These are phyloP conservation scores for Saccharomyces pastorianus DNA, from an alignment of 1,139 yeast genomes.

Conservation along the genomic window DNA sequence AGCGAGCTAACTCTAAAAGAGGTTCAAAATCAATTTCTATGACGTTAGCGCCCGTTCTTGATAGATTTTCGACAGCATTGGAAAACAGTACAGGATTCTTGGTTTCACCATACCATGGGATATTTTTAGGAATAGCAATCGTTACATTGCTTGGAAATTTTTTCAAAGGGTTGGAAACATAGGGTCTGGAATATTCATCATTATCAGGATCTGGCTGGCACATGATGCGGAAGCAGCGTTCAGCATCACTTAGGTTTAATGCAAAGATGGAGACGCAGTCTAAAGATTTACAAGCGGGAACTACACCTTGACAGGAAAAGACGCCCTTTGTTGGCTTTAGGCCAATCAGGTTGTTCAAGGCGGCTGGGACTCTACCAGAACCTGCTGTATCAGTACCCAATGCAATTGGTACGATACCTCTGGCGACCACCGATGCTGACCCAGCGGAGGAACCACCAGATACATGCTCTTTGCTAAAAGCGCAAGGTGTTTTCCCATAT, in stretches of 20 bases:
- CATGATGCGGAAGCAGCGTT: conserved; percentile 57
- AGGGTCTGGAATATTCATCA: conserved; percentile 71
- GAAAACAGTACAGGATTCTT: conserved; percentile 66
- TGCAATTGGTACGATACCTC: conserved; percentile 81
- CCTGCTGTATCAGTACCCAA: conserved; percentile 99
- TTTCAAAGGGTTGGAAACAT: conserved; percentile 59
- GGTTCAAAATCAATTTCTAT: conserved; percentile 63
- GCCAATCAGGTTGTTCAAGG: conserved; percentile 81
- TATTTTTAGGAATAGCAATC: conserved; percentile 65
- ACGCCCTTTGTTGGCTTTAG: conserved; percentile 87
- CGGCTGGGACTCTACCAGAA: conserved; percentile 97
- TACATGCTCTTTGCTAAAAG: conserved; percentile 68
- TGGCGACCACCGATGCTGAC: conserved; percentile 82
- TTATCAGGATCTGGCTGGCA: conserved; percentile 62
- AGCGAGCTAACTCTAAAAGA: conserved; percentile 72
- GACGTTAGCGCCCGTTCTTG: conserved; percentile 48
- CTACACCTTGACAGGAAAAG: conserved; percentile 78
- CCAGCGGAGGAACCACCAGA: conserved; percentile 96
- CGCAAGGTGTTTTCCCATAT: conserved; percentile 77
- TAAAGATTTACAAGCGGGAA: conserved; percentile 93
- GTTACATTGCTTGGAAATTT: conserved; percentile 52
- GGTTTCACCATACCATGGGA: conserved; percentile 72
- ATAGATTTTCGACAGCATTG: conserved; percentile 51
- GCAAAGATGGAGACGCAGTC: conserved; percentile 89
- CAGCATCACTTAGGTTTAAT: conserved; percentile 73